A percentile compares a stretch with the other conserved stretches of the same genome.
phyloP scores from a whole-genome alignment of 495 filamentous ascomycete genomes.

The Evernia prunastri region DNA sequence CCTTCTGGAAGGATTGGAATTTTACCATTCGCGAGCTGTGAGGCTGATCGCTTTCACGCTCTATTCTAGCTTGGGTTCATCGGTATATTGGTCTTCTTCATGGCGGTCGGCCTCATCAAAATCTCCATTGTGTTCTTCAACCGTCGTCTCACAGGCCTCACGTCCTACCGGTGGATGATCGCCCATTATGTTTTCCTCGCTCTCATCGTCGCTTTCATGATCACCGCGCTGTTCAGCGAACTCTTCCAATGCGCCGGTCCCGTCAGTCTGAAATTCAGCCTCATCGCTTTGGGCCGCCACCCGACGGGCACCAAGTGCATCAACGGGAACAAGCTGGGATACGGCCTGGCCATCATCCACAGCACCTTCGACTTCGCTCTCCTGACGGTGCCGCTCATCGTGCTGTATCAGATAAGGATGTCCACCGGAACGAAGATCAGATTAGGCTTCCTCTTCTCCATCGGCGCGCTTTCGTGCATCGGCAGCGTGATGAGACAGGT shows the following conservation, averaged over 20 bases:
- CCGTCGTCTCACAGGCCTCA: conserved; percentile 25
- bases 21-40: not conserved
- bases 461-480: conserved; percentile 23
- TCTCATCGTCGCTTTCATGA: conserved; percentile 20
- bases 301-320: conserved; percentile 12
- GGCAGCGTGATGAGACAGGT: conserved; percentile 20
- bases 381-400: conserved; percentile 24
- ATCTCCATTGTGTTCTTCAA: conserved; percentile 28
- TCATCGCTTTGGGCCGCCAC: conserved; percentile 7
- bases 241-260: conserved; percentile 22
- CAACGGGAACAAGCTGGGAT: conserved; percentile 1
- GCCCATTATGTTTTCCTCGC: conserved; percentile 24
- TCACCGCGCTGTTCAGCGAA: conserved; percentile 18
- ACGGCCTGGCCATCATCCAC: conserved; percentile 21
- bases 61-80: conserved; percentile 7
- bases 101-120: conserved; percentile 26
- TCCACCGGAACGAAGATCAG: conserved; percentile 17
- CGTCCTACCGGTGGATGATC: conserved; percentile 23
- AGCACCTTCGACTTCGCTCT: conserved; percentile 25
- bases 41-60: not conserved
- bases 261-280: conserved; percentile 7
- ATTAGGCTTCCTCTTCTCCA: conserved; percentile 21
- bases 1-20: too few relatives aligned
- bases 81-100: conserved; percentile 20
- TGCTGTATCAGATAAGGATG: conserved; percentile 26